Evolutionary conservation across 495 filamentous ascomycete genomes (phyloP).

Genomic region (Penicillium canariense): DNA sequence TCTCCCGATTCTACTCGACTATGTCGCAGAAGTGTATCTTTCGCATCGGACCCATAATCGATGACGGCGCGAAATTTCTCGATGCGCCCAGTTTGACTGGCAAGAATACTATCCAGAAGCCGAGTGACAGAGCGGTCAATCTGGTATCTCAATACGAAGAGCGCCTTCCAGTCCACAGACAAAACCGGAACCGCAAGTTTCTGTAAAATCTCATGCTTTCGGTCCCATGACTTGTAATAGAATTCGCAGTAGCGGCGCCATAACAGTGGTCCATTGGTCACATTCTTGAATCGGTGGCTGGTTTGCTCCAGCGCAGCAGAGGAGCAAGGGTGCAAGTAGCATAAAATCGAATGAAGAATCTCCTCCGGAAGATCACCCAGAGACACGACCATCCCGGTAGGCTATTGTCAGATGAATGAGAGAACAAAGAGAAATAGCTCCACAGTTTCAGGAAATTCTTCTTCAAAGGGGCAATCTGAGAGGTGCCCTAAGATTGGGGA

Average conservation of each 20-base stretch:
- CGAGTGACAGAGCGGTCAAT: constrained; percentile 54
- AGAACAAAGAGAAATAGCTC: background rate
- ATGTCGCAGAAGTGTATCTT: constrained; percentile 75
- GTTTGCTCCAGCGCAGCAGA: constrained; percentile 52
- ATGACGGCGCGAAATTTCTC: constrained; percentile 67
- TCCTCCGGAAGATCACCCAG: constrained; percentile 64
- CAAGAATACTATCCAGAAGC: constrained; percentile 68
- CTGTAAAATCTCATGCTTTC: constrained; percentile 57
- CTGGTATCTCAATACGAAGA: constrained; percentile 61
- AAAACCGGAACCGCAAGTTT: constrained; percentile 53
- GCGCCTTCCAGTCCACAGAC: constrained; percentile 71
- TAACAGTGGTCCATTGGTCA: constrained; percentile 67
- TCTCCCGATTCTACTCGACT: constrained; percentile 57
- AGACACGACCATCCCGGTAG: constrained; percentile 39
- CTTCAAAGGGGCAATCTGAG: background rate
- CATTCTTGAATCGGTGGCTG: constrained; percentile 60
- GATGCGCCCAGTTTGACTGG: constrained; percentile 64
- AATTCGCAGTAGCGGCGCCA: constrained; percentile 74
- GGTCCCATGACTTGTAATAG: constrained; percentile 71
- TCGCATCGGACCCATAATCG: constrained; percentile 77
- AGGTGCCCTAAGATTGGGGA: background rate
- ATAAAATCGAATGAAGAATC: constrained; percentile 67
- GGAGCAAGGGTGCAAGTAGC: constrained; percentile 51
- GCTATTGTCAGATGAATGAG: background rate
- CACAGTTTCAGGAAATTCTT: no score